Base-by-base conservation (phyloP, 805 yeast species). In the Danielia oregonensis region DNA sequence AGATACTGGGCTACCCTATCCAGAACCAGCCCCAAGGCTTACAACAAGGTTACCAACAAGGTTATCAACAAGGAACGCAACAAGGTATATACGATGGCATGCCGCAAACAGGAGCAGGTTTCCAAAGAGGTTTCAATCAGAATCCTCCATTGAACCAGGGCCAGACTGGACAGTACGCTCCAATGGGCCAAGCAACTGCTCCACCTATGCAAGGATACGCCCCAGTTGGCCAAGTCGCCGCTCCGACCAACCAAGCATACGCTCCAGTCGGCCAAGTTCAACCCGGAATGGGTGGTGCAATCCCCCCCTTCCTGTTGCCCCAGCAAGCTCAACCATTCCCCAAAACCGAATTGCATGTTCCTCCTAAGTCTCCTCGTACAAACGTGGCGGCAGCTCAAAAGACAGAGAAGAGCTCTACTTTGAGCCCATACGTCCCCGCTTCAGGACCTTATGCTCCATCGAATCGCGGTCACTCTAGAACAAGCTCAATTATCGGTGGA, bases 401-500 rank as follows among this genome's bases (percentile, higher is more conserved):
- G 5, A 37, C 44, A 14, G 54, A 54, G 6, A 37, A 48, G 18
- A 43, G 47, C 27, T 44, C 61, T 17, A 43, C 54, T 21, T 36
- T 52, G 14, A 63, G 70, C 36, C 71, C 72, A 2, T 67, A 67
- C 42, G 65, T 67, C 8, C 73, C 73, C 1, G 55, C 57, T 30
- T 54, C 68, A 8, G 73, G 73, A 6, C 73, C 71, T 3, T 67
- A 67, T 37, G 72, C 65, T 6, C 73, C 73, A 4, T 51, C 52
- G 25, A 47, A 51, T 24, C 55, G 58, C 30, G 52, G 62, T 0
- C 71, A 65, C 39, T 64, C 70, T 5, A 47, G 72, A 38, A 62
- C 66, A 3, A 60, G 57, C 40, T 65, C 72, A 1, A 48, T 66
- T 22, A 55, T 66, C 9, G 71, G 71, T 2, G 65, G 46, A 6